These are phyloP conservation scores for Nakaseomyces kungkrabaensis DNA, from an alignment of 1,139 yeast genomes.

Conservation along the genomic window DNA sequence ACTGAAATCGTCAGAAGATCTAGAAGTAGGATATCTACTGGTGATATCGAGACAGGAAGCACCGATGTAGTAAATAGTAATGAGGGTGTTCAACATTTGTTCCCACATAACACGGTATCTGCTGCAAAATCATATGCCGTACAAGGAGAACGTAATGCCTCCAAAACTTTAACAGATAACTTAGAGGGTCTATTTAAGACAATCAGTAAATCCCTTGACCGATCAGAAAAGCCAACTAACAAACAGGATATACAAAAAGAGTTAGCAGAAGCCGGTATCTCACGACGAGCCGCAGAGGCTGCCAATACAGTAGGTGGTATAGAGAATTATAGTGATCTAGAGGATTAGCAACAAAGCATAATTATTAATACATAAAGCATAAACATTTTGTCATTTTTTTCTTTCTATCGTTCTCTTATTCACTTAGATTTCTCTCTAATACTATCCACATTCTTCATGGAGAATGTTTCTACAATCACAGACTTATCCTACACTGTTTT, in stretches of 20 bases:
- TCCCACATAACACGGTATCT: constrained; percentile 14
- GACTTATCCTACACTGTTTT: too few species aligned
- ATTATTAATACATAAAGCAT: too few species aligned
- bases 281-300: constrained; percentile 33
- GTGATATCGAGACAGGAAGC: not conserved
- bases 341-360: not conserved
- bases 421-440: too few species aligned
- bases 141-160: not conserved
- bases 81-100: constrained; percentile 18
- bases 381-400: too few species aligned
- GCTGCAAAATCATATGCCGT: constrained; percentile 2
- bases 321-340: constrained; percentile 1
- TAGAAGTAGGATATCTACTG: not conserved
- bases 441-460: too few species aligned
- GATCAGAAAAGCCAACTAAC: constrained; percentile 15
- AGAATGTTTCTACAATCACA: too few species aligned
- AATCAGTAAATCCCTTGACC: constrained; percentile 15
- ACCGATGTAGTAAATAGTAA: constrained; percentile 8
- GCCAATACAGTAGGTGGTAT: constrained; percentile 39
- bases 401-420: too few species aligned
- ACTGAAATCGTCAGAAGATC: constrained; percentile 13
- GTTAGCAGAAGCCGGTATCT: constrained; percentile 31
- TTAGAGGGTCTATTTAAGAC: constrained; percentile 12
- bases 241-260: constrained; percentile 27
- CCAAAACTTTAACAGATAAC: not conserved